Conservation (phyloP, 108 stramenopile genomes). For the Discostella stelligeroides region DNA sequence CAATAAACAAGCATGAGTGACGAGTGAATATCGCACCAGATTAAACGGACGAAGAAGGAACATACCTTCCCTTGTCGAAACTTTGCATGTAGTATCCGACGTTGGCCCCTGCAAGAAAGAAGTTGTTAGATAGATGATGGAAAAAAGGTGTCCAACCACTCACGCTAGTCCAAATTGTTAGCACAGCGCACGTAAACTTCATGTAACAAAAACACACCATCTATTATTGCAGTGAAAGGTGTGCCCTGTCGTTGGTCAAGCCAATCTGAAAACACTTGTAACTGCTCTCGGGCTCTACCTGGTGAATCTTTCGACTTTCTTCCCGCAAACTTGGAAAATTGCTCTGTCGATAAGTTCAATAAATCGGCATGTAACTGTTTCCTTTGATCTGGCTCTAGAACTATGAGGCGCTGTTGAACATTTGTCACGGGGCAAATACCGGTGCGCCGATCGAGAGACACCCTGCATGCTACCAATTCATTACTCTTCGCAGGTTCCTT, state of each 20-base stretch:
- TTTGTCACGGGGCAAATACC: slow-evolving; percentile 69
- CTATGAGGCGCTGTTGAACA: slow-evolving; percentile 65
- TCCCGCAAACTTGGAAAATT: slow-evolving; percentile 51
- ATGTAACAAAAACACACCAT: slow-evolving; percentile 21
- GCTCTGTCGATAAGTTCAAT: slow-evolving; percentile 41
- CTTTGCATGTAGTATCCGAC: slow-evolving; percentile 86
- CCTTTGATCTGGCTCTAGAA: slow-evolving; percentile 63
- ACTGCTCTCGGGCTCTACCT: slow-evolving; percentile 45
- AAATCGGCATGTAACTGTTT: slow-evolving; percentile 60
- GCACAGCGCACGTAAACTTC: too few relatives aligned
- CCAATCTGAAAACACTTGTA: slow-evolving; percentile 71
- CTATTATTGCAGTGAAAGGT: slow-evolving; percentile 85
- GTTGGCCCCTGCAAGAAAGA: slow-evolving; percentile 50
- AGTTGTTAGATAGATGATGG: too few relatives aligned
- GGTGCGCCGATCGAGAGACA: slow-evolving; percentile 58
- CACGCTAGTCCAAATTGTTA: too few relatives aligned
- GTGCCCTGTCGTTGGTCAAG: slow-evolving; percentile 64
- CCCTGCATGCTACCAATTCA: slow-evolving; percentile 65
- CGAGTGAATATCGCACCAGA: slow-evolving; percentile 34
- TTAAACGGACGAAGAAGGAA: too few relatives aligned
- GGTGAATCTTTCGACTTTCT: slow-evolving; percentile 24
- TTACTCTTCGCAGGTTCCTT: slow-evolving; percentile 51
- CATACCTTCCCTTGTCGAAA: slow-evolving; percentile 59
- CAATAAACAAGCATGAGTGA: too few relatives aligned
- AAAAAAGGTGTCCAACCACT: too few relatives aligned